Evolutionary conservation across 306 rosid species (phyloP), one percentile per base, ranked within the genome.

Genomic region (Pyrus pyrifolia): DNA sequence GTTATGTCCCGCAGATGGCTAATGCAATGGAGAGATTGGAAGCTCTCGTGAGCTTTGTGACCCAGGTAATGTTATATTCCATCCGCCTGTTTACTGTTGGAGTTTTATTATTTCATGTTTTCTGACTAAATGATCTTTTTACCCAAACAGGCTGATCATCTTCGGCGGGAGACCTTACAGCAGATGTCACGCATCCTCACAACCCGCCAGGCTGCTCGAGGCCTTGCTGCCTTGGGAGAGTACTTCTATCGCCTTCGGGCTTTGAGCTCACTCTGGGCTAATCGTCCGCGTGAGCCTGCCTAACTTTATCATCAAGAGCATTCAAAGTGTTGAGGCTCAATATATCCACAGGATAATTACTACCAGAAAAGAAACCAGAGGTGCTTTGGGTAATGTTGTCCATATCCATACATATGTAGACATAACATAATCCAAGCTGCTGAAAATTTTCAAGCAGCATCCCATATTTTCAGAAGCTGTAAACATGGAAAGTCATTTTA

Each of bases 1-100:
- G 65, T 74, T 75, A 70, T 83, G 67, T 70, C 58, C 87, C 88
- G 17, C 89, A 86, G 12, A 80, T 89, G 87, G 82, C 68, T 59
- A 85, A 70, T 74, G 97, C 95, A n/a, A 86, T 94, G 88, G 95
- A 90, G 84, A 90, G 80, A 79, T 64, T 92, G 81, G 96, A 92
- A 85, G 88, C 83, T 73, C 88, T 94, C 13, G 84, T 83, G 67
- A 62, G 80, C 88, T 94, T 92, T 84, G 94, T 92, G 53, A 82
- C 72, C 73, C 92, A 95, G 97, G 98, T 94, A 84, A 78, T 38
- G 25, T 63, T 70, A 69, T 63, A 40, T 58, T n/a, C 59, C 53
- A n/a, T 64, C 21, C 46, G 10, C 70, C 27, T 11, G 68, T 31
- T 66, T 14, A 21, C 55, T 5, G 55, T 15, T 14, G 55, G 8